Base-by-base conservation (phyloP, 352 stramenopile genomes). In the Pythium rhizo-oryzae region DNA sequence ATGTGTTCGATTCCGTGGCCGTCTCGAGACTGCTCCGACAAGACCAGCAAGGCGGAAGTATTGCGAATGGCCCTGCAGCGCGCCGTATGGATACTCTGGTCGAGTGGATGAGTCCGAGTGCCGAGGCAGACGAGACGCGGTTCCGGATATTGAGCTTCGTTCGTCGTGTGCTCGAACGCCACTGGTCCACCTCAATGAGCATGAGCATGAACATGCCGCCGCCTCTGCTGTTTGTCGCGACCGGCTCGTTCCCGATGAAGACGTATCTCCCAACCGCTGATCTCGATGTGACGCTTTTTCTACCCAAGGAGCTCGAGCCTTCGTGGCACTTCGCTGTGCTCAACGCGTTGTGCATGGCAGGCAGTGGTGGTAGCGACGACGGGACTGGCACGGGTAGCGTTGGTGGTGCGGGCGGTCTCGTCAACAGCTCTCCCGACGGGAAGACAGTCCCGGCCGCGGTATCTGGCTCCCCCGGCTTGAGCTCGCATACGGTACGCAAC, bases 231-330 rank as follows among this genome's bases (percentile, higher is more conserved):
- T 88, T 91, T 33, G 87, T 90, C 46, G 74, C 87, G n/a, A 93
- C 79, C 5, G 90, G 90, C 12, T 94, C 87, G 4, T 97, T 94
- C 46, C 89, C 91, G 9, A 93, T 97, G 79, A 95, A 96, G 67
- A 96, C 89, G 44, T 97, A 97, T 68, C 77, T 97, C 3, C 91
- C 91, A 5, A 90, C 89, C 0, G 91, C 90, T 13, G 90, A 97
- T 37, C 71, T 97, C 16, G 88, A 95, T 59, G 80, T 97, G 59
- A 96, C 84, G 52, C 75, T 96, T 1, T 77, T 97, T 50, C 56
- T 97, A 2, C 81, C 85, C 1, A 82, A 89, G 61, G 85, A 90
- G 33, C 60, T 96, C n/a, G 87, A 95, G 66, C 74, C 79, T 16
- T 87, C 89, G 47, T 97, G 91, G 91, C 91, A 93, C 59, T 93